phyloP scores from a whole-genome alignment of 495 filamentous ascomycete species.

The Podospora sp. region DNA sequence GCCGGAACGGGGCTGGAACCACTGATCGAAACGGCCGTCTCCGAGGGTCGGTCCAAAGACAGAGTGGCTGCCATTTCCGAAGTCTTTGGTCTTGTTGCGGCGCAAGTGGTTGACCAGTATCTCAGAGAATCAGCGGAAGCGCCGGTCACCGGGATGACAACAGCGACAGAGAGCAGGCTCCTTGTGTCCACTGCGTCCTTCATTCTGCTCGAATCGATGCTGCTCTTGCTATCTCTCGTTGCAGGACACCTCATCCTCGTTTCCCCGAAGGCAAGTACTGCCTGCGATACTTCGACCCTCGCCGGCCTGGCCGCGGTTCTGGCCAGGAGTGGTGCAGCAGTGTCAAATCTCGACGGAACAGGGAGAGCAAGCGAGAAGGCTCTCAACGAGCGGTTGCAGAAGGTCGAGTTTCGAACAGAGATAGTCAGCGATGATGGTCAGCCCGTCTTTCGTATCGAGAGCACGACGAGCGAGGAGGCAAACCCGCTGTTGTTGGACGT shows the following conservation, averaged over 20 bases:
- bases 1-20: background rate
- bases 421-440: background rate
- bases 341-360: background rate
- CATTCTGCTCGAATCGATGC: background rate
- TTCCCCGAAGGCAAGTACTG: background rate
- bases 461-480: background rate
- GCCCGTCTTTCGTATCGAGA: background rate
- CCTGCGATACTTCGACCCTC: background rate
- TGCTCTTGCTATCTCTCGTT: background rate
- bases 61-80: background rate
- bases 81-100: background rate
- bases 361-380: background rate
- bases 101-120: background rate
- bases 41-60: background rate
- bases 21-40: background rate
- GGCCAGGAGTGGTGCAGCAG: background rate
- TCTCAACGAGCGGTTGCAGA: background rate
- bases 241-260: background rate
- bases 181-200: slow-evolving; percentile 2
- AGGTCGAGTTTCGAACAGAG: background rate
- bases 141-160: background rate
- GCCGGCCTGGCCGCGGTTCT: background rate
- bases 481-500: background rate
- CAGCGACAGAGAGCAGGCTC: background rate
- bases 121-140: background rate